These are phyloP conservation scores for Colletotrichum theobromicola DNA, from an alignment of 2,329 filamentous ascomycete genomes.

Conservation along the genomic window DNA sequence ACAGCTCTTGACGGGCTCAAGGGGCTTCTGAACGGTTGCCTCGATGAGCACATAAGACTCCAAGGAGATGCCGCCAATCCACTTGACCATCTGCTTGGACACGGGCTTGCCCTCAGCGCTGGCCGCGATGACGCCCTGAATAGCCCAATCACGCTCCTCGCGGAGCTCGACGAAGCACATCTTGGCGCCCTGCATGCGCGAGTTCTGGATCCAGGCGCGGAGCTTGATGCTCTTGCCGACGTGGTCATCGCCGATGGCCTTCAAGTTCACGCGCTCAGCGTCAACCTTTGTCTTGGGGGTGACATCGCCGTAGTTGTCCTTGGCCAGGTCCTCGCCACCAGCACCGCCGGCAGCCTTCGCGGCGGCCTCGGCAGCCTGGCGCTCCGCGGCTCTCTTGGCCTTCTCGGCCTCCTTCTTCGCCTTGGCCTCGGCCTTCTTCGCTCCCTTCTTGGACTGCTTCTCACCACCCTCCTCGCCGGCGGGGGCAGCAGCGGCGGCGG, in stretches of 20 bases:
- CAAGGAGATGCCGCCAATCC: slow-evolving; percentile 73
- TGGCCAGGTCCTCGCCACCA: slow-evolving; percentile 67
- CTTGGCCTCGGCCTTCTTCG: slow-evolving; percentile 85
- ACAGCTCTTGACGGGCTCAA: slow-evolving; percentile 88
- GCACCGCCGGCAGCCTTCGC: slow-evolving; percentile 69
- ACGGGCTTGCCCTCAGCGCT: slow-evolving; percentile 65
- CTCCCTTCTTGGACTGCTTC: slow-evolving; percentile 71
- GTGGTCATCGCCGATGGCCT: slow-evolving; percentile 67
- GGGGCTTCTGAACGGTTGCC: slow-evolving; percentile 79
- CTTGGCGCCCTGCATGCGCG: slow-evolving; percentile 87
- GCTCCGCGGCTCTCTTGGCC: slow-evolving; percentile 58
- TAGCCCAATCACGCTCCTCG: slow-evolving; percentile 74
- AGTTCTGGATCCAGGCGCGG: slow-evolving; percentile 85
- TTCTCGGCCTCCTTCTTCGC: slow-evolving; percentile 89
- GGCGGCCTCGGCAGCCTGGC: slow-evolving; percentile 60
- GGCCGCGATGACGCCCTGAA: slow-evolving; percentile 80
- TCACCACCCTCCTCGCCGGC: slow-evolving; percentile 25
- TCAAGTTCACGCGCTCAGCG: slow-evolving; percentile 64
- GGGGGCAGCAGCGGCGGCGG: slow-evolving; percentile 27
- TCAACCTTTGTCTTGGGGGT: slow-evolving; percentile 32
- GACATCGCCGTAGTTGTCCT: slow-evolving; percentile 79
- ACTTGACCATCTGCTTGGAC: slow-evolving; percentile 94
- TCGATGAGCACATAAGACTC: slow-evolving; percentile 87
- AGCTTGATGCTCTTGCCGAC: slow-evolving; percentile 76
- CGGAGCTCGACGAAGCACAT: slow-evolving; percentile 89